A percentile compares a stretch with the other conserved stretches of the same genome.
These are phyloP conservation scores for Apiosordaria backusii DNA, from an alignment of 495 filamentous ascomycete species.

Conservation along the genomic window DNA sequence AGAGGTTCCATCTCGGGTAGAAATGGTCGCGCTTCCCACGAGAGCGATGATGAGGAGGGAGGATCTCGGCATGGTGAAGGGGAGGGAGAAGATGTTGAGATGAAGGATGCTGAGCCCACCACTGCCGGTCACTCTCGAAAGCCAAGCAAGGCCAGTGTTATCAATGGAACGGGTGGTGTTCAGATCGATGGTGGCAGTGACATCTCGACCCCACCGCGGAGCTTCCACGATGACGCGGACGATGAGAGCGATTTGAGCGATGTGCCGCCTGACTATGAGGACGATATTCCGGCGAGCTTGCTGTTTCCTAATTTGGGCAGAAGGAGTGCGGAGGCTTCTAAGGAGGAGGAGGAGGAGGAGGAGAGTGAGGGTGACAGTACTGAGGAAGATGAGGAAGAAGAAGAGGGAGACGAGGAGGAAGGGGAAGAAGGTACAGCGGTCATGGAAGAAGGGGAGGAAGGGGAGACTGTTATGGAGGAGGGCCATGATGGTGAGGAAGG, in stretches of 20 bases:
- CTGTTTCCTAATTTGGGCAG: slow-evolving; percentile 45
- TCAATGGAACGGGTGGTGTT: background rate
- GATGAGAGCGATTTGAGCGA: slow-evolving; percentile 81
- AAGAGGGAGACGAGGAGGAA: slow-evolving; percentile 29
- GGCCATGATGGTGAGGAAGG: slow-evolving; percentile 18
- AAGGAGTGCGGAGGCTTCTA: slow-evolving; percentile 32
- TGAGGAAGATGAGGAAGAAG: slow-evolving; percentile 21
- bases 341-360: slow-evolving; percentile 12
- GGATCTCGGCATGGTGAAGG: slow-evolving; percentile 23
- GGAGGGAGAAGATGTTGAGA: slow-evolving; percentile 31
- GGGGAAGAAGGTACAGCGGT: slow-evolving; percentile 24
- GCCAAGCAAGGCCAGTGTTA: slow-evolving; percentile 5
- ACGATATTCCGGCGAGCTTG: slow-evolving; percentile 41
- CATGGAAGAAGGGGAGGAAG: slow-evolving; percentile 25
- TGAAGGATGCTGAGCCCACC: slow-evolving; percentile 33
- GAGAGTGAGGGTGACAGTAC: slow-evolving; percentile 21
- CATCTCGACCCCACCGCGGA: slow-evolving; percentile 47
- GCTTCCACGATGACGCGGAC: slow-evolving; percentile 70
- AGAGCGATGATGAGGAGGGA: slow-evolving; percentile 22
- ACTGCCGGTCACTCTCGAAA: slow-evolving; percentile 16
- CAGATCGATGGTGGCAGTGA: slow-evolving; percentile 26
- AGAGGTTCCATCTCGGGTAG: slow-evolving; percentile 38
- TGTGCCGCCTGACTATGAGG: slow-evolving; percentile 51
- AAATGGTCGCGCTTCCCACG: slow-evolving; percentile 25
- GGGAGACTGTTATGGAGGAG: slow-evolving; percentile 20